Conservation (phyloP, 371 early-diverging fungal genomes). For the Cokeromyces recurvatus region DNA sequence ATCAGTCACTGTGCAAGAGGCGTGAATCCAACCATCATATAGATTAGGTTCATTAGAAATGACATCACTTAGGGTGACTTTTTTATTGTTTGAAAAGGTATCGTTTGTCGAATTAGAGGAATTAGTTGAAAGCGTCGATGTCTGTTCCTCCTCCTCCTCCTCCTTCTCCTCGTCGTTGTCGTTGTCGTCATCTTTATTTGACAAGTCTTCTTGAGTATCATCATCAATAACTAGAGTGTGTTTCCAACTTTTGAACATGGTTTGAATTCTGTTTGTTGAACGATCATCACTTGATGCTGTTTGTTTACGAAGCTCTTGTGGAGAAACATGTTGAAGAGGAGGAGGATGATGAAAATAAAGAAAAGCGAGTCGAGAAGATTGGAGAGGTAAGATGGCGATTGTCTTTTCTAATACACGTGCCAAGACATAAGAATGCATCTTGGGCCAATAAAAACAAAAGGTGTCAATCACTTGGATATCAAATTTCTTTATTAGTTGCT, state of each 20-base stretch:
- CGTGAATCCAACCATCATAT: constrained; percentile 20
- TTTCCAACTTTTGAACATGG: constrained; percentile 19
- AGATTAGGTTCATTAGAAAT: constrained; percentile 3
- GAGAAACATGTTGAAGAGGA: constrained; percentile 2
- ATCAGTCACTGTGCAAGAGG: constrained; percentile 9
- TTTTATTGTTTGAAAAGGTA: neutral
- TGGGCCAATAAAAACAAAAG: constrained; percentile 36
- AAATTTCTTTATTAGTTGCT: neutral
- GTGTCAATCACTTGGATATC: constrained; percentile 15
- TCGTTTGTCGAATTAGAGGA: neutral
- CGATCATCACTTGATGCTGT: constrained; percentile 1
- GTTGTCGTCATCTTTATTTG: too few species aligned
- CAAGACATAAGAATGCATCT: constrained; percentile 23
- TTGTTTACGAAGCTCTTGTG: neutral
- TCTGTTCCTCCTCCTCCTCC: neutral
- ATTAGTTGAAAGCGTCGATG: neutral
- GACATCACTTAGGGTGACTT: constrained; percentile 15
- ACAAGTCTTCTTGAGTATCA: neutral
- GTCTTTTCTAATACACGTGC: constrained; percentile 21
- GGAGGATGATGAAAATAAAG: constrained; percentile 28
- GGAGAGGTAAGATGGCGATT: constrained; percentile 28
- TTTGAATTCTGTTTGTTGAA: too few species aligned
- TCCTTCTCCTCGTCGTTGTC: neutral
- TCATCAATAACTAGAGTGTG: constrained; percentile 5
- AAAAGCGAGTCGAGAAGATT: constrained; percentile 20